Conservation (phyloP, 768 basidiomycete genomes). For the Serendipita sp. region DNA sequence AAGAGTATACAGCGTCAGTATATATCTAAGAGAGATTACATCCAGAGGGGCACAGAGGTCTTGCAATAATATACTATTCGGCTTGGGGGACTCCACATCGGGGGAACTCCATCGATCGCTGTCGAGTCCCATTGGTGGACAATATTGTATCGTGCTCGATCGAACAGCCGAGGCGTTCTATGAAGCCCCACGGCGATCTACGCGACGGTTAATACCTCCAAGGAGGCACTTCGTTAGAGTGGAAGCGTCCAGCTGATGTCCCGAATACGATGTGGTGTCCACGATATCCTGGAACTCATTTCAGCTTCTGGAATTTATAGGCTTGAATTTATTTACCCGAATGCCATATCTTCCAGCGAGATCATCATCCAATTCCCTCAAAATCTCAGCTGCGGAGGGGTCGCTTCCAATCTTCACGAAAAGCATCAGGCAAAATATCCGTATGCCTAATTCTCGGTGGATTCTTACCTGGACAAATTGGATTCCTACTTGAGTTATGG, state of each 20-base stretch:
- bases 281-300: conserved; percentile 40
- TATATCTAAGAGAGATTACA: no score
- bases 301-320: neutral
- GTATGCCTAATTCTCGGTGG: conserved; percentile 15
- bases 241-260: conserved; percentile 27
- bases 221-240: conserved; percentile 44
- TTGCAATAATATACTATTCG: no score
- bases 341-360: conserved; percentile 26
- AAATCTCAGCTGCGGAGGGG: conserved; percentile 18
- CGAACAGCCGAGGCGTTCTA: neutral
- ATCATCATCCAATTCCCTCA: conserved; percentile 40
- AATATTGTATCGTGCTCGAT: no score
- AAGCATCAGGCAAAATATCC: neutral
- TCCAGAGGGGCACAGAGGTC: no score
- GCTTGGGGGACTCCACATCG: no score
- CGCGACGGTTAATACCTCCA: conserved; percentile 45
- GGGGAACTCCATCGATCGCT: no score
- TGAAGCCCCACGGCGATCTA: conserved; percentile 19
- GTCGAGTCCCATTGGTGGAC: no score
- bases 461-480: conserved; percentile 22
- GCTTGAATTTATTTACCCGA: conserved; percentile 20
- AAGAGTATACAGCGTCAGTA: no score
- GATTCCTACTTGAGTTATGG: conserved; percentile 22
- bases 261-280: conserved; percentile 43
- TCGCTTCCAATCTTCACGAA: conserved; percentile 31